phyloP scores from a whole-genome alignment of 139 green algal species.

The Closterium sp. region DNA sequence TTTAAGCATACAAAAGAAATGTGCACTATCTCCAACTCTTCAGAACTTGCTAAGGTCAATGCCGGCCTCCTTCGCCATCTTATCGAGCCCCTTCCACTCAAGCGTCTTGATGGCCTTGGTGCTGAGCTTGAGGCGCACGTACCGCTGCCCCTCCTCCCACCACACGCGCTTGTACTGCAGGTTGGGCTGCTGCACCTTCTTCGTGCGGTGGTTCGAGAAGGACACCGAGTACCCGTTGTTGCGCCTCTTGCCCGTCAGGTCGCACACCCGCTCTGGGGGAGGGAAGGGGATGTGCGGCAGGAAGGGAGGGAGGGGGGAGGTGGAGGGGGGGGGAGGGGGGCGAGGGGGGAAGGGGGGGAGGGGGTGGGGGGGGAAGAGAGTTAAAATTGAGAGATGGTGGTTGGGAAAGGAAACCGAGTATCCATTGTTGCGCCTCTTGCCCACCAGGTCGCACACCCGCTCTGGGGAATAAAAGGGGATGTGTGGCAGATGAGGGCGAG shows the following conservation, averaged over 20 bases:
- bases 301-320: neutral
- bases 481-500: too few species aligned
- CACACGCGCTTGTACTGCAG: conserved; percentile 83
- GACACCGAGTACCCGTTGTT: conserved; percentile 97
- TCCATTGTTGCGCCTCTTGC: conserved; percentile 95
- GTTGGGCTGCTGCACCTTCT: conserved; percentile 94
- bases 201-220: conserved; percentile 97
- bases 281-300: neutral
- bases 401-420: conserved; percentile 94
- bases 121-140: conserved; percentile 75
- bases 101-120: conserved; percentile 61
- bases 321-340: neutral
- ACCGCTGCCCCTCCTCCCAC: conserved; percentile 84
- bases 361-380: neutral
- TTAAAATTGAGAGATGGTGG: too few species aligned
- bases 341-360: neutral
- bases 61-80: conserved; percentile 82
- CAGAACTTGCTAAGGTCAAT: conserved; percentile 58
- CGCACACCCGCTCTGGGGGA: conserved; percentile 63
- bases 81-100: conserved; percentile 86
- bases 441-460: conserved; percentile 81
- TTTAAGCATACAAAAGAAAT: too few species aligned
- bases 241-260: conserved; percentile 87
- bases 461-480: neutral
- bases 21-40: neutral